phyloP scores from a whole-genome alignment of 768 basidiomycete species.

The Lactifluus echinatus region DNA sequence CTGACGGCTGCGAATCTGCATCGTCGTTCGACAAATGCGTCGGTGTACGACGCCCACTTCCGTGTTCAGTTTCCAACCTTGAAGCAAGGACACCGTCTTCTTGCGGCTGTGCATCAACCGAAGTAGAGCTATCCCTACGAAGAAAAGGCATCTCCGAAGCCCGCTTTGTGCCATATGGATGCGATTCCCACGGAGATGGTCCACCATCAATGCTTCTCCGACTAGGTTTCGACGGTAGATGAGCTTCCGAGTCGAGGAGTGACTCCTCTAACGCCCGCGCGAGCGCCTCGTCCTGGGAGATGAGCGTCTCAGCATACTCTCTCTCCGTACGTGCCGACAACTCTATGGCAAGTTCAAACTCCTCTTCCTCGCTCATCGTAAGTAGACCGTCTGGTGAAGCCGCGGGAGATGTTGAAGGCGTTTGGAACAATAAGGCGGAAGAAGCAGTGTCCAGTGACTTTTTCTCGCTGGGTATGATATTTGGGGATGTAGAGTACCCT shows the following conservation, averaged over 20 bases:
- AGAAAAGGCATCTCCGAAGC: neutral
- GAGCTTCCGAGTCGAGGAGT: neutral
- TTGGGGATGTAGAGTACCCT: neutral
- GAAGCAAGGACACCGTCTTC: conserved; percentile 42
- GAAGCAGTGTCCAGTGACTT: neutral
- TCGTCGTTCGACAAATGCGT: neutral
- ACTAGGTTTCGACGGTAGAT: neutral
- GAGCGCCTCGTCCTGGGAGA: conserved; percentile 4
- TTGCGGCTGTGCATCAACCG: conserved; percentile 15
- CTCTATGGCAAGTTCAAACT: conserved; percentile 54
- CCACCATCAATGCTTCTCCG: neutral
- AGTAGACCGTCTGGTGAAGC: conserved; percentile 11
- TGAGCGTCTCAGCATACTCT: neutral
- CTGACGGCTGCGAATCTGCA: neutral
- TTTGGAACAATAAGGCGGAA: neutral
- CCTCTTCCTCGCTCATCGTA: conserved; percentile 44
- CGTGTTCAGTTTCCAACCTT: conserved; percentile 32
- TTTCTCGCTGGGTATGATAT: neutral
- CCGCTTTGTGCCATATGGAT: neutral
- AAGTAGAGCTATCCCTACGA: neutral
- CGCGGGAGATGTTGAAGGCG: conserved; percentile 16
- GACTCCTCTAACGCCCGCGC: conserved; percentile 16
- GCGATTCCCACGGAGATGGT: neutral
- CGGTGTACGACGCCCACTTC: conserved; percentile 20
- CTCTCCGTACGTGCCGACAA: conserved; percentile 32